These are phyloP conservation scores for Hypomontagnella submonticulosa DNA, from an alignment of 495 filamentous ascomycete species.

Conservation along the genomic window DNA sequence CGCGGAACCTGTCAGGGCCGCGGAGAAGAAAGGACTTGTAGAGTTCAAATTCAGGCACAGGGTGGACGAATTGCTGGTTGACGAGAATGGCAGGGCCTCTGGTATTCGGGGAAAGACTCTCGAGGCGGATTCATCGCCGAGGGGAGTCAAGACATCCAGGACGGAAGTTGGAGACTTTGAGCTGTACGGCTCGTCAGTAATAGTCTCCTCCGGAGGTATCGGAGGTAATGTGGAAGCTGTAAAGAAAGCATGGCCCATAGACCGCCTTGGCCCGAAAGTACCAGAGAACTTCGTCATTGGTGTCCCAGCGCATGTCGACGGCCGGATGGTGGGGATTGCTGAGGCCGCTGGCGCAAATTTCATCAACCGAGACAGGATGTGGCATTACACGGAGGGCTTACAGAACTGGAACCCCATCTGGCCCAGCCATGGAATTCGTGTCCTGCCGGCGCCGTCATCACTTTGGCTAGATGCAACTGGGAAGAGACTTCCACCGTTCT, in stretches of 20 bases:
- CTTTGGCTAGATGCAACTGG: constrained; percentile 65
- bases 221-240: constrained; percentile 64
- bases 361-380: constrained; percentile 64
- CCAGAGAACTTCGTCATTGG: constrained; percentile 62
- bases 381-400: constrained; percentile 66
- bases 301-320: constrained; percentile 64
- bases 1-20: constrained; percentile 58
- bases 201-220: constrained; percentile 61
- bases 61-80: constrained; percentile 61
- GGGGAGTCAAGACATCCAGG: constrained; percentile 58
- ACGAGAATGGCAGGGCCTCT: constrained; percentile 58
- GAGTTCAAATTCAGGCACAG: constrained; percentile 61
- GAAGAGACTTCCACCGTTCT: constrained; percentile 59
- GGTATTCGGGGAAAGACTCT: constrained; percentile 61
- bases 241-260: constrained; percentile 59
- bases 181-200: constrained; percentile 54
- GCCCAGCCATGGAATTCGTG: constrained; percentile 63
- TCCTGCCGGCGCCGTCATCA: constrained; percentile 61
- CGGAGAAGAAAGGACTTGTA: constrained; percentile 58
- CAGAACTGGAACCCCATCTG: constrained; percentile 65
- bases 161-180: constrained; percentile 56
- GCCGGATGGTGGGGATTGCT: constrained; percentile 62
- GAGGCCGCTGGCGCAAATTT: constrained; percentile 57
- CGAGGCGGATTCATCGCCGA: constrained; percentile 51
- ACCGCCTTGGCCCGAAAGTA: constrained; percentile 58